Conservation (phyloP, 306 rosid genomes). For the Pueraria montana region DNA sequence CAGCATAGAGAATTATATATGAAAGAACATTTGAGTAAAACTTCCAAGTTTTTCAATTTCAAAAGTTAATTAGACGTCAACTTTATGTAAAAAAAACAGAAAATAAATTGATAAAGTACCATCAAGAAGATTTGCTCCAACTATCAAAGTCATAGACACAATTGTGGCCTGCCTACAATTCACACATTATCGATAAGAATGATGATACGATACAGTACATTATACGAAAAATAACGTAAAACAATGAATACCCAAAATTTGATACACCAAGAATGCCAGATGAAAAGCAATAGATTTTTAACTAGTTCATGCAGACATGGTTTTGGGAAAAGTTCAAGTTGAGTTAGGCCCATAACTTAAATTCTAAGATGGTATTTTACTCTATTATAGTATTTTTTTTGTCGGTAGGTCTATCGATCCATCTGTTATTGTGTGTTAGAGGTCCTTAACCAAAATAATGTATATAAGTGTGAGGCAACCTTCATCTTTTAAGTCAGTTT, state of each 20-base stretch:
- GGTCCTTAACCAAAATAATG: too few species aligned
- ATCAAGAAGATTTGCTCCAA: slow-evolving; percentile 46
- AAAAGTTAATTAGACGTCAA: background rate
- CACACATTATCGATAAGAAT: background rate
- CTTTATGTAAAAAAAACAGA: background rate
- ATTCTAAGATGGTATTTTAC: too few species aligned
- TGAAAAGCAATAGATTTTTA: background rate
- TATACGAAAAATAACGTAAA: background rate
- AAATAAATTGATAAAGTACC: slow-evolving; percentile 20
- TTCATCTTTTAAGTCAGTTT: too few species aligned
- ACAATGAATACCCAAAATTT: too few species aligned
- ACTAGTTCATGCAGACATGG: background rate
- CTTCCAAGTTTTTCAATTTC: background rate
- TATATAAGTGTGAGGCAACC: too few species aligned
- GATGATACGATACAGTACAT: background rate
- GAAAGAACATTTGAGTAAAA: background rate
- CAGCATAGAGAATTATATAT: background rate
- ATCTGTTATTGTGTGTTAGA: too few species aligned
- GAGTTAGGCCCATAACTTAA: too few species aligned
- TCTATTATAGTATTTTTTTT: too few species aligned
- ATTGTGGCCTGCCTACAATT: slow-evolving; percentile 34
- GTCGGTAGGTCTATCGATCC: too few species aligned
- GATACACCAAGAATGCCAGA: background rate
- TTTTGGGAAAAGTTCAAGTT: background rate
- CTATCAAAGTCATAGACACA: slow-evolving; percentile 43